phyloP scores from a whole-genome alignment of 2,329 filamentous ascomycete genomes.

The Calonectria henricotiae region DNA sequence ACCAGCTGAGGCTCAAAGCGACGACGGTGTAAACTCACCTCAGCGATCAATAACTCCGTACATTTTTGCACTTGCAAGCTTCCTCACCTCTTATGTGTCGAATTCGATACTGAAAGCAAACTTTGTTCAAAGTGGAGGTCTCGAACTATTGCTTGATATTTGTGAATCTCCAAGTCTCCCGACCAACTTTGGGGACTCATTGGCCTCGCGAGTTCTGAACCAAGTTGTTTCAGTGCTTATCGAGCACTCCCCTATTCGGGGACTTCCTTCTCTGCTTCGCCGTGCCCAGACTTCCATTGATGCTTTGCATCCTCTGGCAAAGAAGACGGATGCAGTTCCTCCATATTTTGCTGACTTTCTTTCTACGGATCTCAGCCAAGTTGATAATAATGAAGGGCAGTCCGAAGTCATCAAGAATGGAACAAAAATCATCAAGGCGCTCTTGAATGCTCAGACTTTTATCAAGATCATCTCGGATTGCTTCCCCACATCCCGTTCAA shows the following conservation, averaged over 20 bases:
- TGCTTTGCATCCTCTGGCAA: conserved; percentile 77
- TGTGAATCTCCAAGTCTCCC: conserved; percentile 87
- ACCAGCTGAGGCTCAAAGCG: conserved; percentile 37
- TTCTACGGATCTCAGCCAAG: conserved; percentile 58
- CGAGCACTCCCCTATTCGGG: conserved; percentile 85
- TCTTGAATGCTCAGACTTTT: conserved; percentile 84
- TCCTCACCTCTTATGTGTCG: conserved; percentile 81
- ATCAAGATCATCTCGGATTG: conserved; percentile 82
- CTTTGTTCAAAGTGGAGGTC: conserved; percentile 85
- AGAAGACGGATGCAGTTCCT: conserved; percentile 63
- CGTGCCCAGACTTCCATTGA: conserved; percentile 81
- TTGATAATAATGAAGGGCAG: conserved; percentile 56
- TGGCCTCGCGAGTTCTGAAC: conserved; percentile 79
- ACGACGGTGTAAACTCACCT: conserved; percentile 48
- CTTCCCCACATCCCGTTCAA: conserved; percentile 79
- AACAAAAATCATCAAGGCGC: conserved; percentile 84
- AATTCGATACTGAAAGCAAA: conserved; percentile 81
- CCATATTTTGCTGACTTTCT: conserved; percentile 84
- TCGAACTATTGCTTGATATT: conserved; percentile 88
- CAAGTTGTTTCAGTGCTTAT: conserved; percentile 84
- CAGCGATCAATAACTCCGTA: conserved; percentile 74
- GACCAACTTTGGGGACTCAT: conserved; percentile 72
- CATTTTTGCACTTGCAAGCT: conserved; percentile 82
- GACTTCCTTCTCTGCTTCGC: conserved; percentile 85
- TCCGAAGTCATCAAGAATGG: conserved; percentile 71